A percentile compares a stretch with the other conserved stretches of the same genome.
Evolutionary conservation across 768 basidiomycete species (phyloP).

Genomic region (Gelatoporia subvermispora): DNA sequence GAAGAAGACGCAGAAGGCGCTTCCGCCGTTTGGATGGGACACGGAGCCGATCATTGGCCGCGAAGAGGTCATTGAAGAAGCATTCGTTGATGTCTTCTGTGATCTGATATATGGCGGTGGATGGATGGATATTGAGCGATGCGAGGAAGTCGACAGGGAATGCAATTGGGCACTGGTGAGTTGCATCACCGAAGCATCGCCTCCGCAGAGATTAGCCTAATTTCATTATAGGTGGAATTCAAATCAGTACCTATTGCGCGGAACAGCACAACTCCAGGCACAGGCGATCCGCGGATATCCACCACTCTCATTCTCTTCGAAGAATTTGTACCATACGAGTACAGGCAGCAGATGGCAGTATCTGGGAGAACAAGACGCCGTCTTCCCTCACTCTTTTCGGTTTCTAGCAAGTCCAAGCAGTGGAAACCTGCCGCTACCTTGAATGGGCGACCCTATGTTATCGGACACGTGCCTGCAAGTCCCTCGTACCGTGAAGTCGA

Average conservation of each 20-base stretch:
- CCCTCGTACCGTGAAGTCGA: conserved; percentile 62
- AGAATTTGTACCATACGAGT: conserved; percentile 89
- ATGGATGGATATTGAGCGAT: conserved; percentile 76
- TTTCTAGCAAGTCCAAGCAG: conserved; percentile 43
- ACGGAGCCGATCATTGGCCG: conserved; percentile 75
- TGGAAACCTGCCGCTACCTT: conserved; percentile 84
- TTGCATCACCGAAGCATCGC: conserved; percentile 9
- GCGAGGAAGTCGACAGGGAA: conserved; percentile 74
- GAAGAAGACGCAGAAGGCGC: conserved; percentile 74
- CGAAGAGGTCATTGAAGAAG: conserved; percentile 84
- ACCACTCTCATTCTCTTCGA: conserved; percentile 80
- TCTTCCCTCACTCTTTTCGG: conserved; percentile 64
- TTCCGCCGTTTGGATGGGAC: conserved; percentile 91
- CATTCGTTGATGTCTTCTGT: conserved; percentile 84
- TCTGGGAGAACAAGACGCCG: conserved; percentile 47
- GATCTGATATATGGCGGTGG: conserved; percentile 78
- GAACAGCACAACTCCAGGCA: conserved; percentile 21
- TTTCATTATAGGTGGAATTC: conserved; percentile 66
- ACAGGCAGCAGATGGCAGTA: conserved; percentile 66
- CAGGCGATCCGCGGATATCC: conserved; percentile 65
- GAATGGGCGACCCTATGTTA: conserved; percentile 71
- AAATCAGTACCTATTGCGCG: conserved; percentile 58
- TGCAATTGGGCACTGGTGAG: conserved; percentile 91
- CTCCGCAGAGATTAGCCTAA: not conserved
- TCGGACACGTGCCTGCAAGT: conserved; percentile 52